Percentiles rank a stretch among this genome's conserved stretches.
These are phyloP conservation scores for Umbilicus rupestris DNA, from an alignment of 164 flowering plant genomes.

Conservation along the genomic window DNA sequence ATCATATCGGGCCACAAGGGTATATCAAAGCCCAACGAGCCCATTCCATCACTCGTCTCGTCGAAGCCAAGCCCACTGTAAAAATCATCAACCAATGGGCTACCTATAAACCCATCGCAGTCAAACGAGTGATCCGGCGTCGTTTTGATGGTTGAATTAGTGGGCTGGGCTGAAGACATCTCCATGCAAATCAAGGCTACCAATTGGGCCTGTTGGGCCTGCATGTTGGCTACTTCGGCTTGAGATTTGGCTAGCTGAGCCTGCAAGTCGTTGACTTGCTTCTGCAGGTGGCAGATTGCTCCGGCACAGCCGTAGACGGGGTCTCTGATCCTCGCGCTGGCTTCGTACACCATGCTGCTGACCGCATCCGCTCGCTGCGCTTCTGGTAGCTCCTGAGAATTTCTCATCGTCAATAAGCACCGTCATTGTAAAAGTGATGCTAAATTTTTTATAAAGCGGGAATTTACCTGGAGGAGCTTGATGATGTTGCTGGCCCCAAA, in stretches of 20 bases:
- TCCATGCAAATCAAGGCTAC: conserved; percentile 32
- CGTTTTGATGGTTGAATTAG: not conserved
- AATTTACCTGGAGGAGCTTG: conserved; percentile 46
- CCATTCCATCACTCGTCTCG: not conserved
- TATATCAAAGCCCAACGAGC: not conserved
- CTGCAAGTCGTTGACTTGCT: conserved; percentile 46
- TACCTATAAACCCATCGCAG: conserved; percentile 11
- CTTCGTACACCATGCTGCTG: conserved; percentile 62
- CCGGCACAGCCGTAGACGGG: conserved; percentile 63
- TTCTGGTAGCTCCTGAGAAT: conserved; percentile 46
- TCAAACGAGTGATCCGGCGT: conserved; percentile 11
- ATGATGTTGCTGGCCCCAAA: conserved; percentile 58
- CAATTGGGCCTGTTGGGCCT: conserved; percentile 31
- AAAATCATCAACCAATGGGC: not conserved
- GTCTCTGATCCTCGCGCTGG: conserved; percentile 48
- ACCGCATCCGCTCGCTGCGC: conserved; percentile 52
- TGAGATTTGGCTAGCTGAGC: conserved; percentile 46
- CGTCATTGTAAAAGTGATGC: not conserved
- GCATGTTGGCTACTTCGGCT: conserved; percentile 38
- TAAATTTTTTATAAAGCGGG: not conserved
- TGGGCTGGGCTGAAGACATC: conserved; percentile 16
- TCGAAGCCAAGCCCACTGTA: conserved; percentile 5
- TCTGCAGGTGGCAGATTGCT: conserved; percentile 51
- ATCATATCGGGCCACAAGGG: conserved; percentile 6
- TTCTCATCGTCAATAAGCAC: too few relatives aligned